Evolutionary conservation across 495 filamentous ascomycete genomes (phyloP), one percentile per base, ranked within the genome.

Genomic region (Emericellopsis terricola): DNA sequence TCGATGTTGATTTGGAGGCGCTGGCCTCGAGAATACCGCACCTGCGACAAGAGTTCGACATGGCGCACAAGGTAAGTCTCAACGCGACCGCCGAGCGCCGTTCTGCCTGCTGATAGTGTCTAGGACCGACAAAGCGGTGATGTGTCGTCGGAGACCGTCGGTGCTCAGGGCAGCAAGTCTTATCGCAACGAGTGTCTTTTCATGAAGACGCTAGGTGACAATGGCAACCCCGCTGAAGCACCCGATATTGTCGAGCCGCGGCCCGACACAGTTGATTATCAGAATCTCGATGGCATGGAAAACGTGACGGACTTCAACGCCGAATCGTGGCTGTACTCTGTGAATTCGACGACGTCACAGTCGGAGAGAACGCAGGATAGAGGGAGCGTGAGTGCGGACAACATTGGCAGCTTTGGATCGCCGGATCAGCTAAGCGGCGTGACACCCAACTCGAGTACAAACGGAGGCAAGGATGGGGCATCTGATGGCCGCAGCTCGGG

Each of bases 1-100:
- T 99, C 3, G 83, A 94, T 47, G 76, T 94, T 7, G 89, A 99
- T 46, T 67, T 94, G 2, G 78, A 86, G 47, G 75, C 78, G 5
- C 47, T 71, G 19, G 64, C 64, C 16, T 43, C 55, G 37, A 56
- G 63, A 14, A 64, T 69, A 37, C 64, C 64, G 8, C 69, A 64
- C 38, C 54, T 67, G 27, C 65, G 62, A 34, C 46, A 51, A 1
- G 57, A 63, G 4, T 65, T 69, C 36, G 56, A 58, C 7, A 56
- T 57, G 33, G 63, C 59, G 18, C 58, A 68, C 36, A 68, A 54
- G 24, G 64, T 68, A 47, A 50, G 62, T 53, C 10, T 14, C 4
- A 21, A 16, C 24, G 35, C 30, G 21, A 17, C 19, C 21, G 5
- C 26, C 27, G n/a, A 13, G 9, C 10, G 9, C 6, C 13, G 1